Base-by-base conservation (phyloP, 768 basidiomycete genomes). In the Rubroboletus satanas region DNA sequence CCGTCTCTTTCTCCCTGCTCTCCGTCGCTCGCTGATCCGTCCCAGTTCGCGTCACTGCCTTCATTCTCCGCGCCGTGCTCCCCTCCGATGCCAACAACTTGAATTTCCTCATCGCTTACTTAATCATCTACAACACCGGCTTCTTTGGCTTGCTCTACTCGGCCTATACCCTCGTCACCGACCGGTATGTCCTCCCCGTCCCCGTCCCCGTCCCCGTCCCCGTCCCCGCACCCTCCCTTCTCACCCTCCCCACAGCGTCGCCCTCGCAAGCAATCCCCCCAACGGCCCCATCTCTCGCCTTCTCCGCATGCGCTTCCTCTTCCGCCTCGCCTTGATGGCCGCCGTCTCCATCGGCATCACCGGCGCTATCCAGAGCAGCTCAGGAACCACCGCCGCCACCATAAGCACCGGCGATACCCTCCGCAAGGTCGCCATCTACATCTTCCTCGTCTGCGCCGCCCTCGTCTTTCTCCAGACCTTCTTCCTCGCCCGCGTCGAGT, bases 121-220 rank as follows among this genome's bases (percentile, higher is more conserved):
- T 63, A 51, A 62, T 73, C 52, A 38, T 74, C 17, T 73, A 73
- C 61, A 71, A 67, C 57, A 62, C 60, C 1, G 71, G 71, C 29
- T 72, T 74, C 66, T 74, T 71, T 32, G 59, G 66, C 45, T 11
- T 67, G 1, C 50, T 66, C 43, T 66, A 65, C 58, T 73, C 69
- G 0, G 63, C 66, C 3, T 71, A 70, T 26, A 61, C 56, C 43
- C 67, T 74, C 35, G 60, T 67, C 51, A 47, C 60, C 2, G 65
- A 65, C 18, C 64, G 69, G 72, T 74, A 43, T n/a, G 71, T 58
- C 14, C 31, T 12, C 28, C 8, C 11, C 31, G 5, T 21, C 28
- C 3, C 1, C 8, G 0, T 0, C 12, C 17, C 12, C 11, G 8
- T n/a, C n/a, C n/a, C n/a, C n/a, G n/a, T n/a, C n/a, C n/a, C n/a